These are phyloP conservation scores for Draba incana DNA, from an alignment of 345 rosid species.

Conservation along the genomic window DNA sequence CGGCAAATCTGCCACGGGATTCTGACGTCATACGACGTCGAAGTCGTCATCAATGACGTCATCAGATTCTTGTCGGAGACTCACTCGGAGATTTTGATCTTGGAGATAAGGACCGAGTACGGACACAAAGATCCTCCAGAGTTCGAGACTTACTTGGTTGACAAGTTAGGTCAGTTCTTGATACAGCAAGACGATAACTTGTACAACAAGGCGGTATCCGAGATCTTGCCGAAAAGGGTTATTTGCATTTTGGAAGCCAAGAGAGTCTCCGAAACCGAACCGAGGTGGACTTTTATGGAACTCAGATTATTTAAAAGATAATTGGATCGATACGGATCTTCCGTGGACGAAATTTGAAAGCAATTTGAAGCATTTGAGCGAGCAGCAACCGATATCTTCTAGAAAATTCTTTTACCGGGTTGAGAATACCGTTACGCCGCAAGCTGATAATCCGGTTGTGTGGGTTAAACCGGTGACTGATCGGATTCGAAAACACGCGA, in stretches of 20 bases:
- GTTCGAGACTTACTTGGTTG: slow-evolving; percentile 69
- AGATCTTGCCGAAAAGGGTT: slow-evolving; percentile 71
- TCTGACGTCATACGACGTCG: slow-evolving; percentile 57
- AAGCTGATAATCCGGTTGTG: slow-evolving; percentile 71
- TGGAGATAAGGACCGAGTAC: slow-evolving; percentile 82
- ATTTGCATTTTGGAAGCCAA: slow-evolving; percentile 89
- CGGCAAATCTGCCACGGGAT: slow-evolving; percentile 78
- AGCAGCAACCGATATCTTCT: slow-evolving; percentile 53
- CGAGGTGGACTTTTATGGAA: slow-evolving; percentile 68
- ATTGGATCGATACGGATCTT: slow-evolving; percentile 83
- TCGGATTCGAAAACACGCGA: slow-evolving; percentile 65
- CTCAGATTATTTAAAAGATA: slow-evolving; percentile 66
- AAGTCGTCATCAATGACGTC: slow-evolving; percentile 62
- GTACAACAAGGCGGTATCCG: slow-evolving; percentile 57
- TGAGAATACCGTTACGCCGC: slow-evolving; percentile 77
- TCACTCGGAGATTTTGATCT: slow-evolving; percentile 62
- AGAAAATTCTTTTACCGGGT: slow-evolving; percentile 76
- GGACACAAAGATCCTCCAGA: slow-evolving; percentile 73
- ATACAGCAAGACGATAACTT: slow-evolving; percentile 67
- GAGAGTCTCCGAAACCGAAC: slow-evolving; percentile 58
- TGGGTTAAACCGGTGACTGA: slow-evolving; percentile 75
- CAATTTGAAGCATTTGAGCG: slow-evolving; percentile 61
- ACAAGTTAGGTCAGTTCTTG: slow-evolving; percentile 60
- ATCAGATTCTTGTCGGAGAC: slow-evolving; percentile 78
- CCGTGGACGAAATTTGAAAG: slow-evolving; percentile 77